These are phyloP conservation scores for Mariannaea sp. DNA, from an alignment of 2,329 filamentous ascomycete genomes.

Conservation along the genomic window DNA sequence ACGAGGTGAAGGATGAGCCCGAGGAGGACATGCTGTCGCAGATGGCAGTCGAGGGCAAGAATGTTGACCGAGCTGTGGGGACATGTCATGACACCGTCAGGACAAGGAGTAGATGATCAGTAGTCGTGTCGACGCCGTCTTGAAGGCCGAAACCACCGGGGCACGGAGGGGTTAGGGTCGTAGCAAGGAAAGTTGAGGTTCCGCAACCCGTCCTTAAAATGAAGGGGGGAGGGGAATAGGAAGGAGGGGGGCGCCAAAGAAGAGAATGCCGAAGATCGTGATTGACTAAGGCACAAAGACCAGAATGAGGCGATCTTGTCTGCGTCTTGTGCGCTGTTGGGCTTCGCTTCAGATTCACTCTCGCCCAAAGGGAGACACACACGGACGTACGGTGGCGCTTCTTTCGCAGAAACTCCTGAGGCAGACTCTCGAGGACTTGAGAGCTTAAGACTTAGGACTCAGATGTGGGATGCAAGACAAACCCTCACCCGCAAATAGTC, in stretches of 20 bases:
- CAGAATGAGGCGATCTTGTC: constrained; percentile 7
- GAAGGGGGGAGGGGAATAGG: not conserved
- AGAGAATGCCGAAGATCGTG: not conserved
- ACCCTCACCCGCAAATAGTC: constrained; percentile 13
- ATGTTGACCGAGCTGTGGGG: constrained; percentile 38
- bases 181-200: constrained; percentile 11
- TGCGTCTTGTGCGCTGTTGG: not conserved
- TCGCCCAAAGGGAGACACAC: constrained; percentile 5
- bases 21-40: constrained; percentile 51
- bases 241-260: not conserved
- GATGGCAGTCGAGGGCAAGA: constrained; percentile 36
- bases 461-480: constrained; percentile 4
- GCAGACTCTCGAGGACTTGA: not conserved
- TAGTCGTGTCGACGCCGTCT: constrained; percentile 30
- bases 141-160: constrained; percentile 30
- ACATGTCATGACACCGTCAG: constrained; percentile 40
- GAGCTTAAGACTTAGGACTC: not conserved
- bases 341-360: not conserved
- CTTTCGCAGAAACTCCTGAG: constrained; percentile 6
- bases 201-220: constrained; percentile 18
- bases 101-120: constrained; percentile 29
- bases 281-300: constrained; percentile 4
- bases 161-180: constrained; percentile 10
- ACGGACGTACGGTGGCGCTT: constrained; percentile 9
- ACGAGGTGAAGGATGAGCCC: constrained; percentile 55